A percentile compares a stretch with the other conserved stretches of the same genome.
These are phyloP conservation scores for Penicillium thymicola DNA, from an alignment of 2,329 filamentous ascomycete genomes.

Conservation along the genomic window DNA sequence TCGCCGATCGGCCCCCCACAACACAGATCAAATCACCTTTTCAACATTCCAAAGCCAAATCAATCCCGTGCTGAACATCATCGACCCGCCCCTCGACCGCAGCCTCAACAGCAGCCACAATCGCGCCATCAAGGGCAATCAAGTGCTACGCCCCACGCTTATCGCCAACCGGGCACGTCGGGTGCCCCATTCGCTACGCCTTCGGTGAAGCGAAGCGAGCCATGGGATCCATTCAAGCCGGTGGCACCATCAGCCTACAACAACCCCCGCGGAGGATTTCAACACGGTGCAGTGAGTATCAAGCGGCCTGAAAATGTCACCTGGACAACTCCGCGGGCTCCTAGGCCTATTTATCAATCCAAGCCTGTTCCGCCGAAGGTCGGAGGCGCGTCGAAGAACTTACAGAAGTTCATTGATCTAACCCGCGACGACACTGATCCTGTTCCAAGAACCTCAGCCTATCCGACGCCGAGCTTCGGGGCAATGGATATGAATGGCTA, in stretches of 20 bases:
- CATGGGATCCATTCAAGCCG: conserved; percentile 41
- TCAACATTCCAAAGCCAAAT: conserved; percentile 52
- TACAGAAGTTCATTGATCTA: conserved; percentile 50
- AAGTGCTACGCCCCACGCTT: conserved; percentile 11
- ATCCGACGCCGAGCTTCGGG: conserved; percentile 49
- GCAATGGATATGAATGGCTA: conserved; percentile 53
- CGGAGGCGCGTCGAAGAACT: conserved; percentile 43
- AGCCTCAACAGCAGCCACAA: conserved; percentile 14
- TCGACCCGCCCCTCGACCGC: conserved; percentile 30
- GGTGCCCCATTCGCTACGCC: conserved; percentile 17
- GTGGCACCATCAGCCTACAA: conserved; percentile 38
- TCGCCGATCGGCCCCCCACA: conserved; percentile 50
- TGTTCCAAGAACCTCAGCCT: conserved; percentile 43
- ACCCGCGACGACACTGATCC: conserved; percentile 50
- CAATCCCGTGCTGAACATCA: conserved; percentile 52
- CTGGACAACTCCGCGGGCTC: conserved; percentile 49
- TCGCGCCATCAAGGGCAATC: conserved; percentile 10
- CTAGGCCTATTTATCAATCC: conserved; percentile 54
- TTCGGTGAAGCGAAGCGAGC: conserved; percentile 28
- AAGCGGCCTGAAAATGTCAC: conserved; percentile 49
- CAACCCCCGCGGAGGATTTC: conserved; percentile 30
- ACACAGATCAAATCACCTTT: conserved; percentile 47
- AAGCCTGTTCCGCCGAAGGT: conserved; percentile 39
- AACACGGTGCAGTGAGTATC: conserved; percentile 41
- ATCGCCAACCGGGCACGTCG: conserved; percentile 21